phyloP scores from a whole-genome alignment of 2,329 filamentous ascomycete genomes.

The Aspergillus sp. region DNA sequence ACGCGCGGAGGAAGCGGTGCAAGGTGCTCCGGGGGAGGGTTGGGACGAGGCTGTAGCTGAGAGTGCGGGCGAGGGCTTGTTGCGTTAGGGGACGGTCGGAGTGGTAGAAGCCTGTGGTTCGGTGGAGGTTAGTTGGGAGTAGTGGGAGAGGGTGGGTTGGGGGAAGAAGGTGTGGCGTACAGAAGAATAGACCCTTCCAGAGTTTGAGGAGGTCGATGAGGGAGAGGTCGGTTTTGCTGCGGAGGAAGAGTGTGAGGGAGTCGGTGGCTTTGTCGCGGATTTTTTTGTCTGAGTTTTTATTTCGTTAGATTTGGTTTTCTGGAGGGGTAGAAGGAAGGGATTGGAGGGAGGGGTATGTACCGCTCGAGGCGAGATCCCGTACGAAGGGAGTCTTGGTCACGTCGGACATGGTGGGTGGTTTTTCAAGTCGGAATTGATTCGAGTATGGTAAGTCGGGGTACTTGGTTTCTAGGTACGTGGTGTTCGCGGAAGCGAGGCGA shows the following conservation, averaged over 20 bases:
- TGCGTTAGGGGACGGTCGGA: conserved; percentile 86
- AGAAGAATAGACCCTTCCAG: conserved; percentile 93
- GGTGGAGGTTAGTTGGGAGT: no score
- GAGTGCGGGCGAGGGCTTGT: conserved; percentile 76
- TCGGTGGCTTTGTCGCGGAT: conserved; percentile 74
- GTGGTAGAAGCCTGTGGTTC: conserved; percentile 75
- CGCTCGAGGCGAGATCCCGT: conserved; percentile 80
- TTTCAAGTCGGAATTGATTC: background rate
- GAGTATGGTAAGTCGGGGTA: background rate
- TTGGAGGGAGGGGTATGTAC: conserved; percentile 47
- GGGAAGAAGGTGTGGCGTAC: conserved; percentile 39
- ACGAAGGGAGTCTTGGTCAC: conserved; percentile 68
- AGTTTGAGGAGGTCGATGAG: conserved; percentile 78
- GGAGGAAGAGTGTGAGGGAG: conserved; percentile 77
- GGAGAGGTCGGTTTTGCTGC: conserved; percentile 62
- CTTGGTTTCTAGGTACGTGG: background rate
- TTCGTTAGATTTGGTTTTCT: conserved; percentile 9
- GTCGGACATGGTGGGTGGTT: conserved; percentile 34
- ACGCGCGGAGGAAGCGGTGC: conserved; percentile 59
- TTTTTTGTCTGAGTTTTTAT: conserved; percentile 64
- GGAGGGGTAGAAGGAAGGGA: background rate
- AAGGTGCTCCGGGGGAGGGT: conserved; percentile 55
- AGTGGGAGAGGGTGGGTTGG: background rate
- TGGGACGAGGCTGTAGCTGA: conserved; percentile 68
- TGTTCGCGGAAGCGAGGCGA: background rate